These are phyloP conservation scores for Corymbia citriodora DNA, from an alignment of 441 rosid species.

Conservation along the genomic window DNA sequence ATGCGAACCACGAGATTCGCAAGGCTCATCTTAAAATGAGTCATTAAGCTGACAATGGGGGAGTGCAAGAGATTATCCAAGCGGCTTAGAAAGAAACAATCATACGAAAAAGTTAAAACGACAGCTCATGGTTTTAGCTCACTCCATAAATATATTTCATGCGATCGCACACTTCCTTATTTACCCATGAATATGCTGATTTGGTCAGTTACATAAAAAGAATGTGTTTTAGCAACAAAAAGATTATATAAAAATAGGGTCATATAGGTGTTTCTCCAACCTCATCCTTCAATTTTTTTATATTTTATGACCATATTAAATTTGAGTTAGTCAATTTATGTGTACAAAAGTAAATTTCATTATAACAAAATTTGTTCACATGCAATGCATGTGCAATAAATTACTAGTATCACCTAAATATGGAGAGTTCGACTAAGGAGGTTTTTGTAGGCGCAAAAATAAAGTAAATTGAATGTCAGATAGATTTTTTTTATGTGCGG, in stretches of 20 bases:
- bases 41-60: not conserved
- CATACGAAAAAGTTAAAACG: not conserved
- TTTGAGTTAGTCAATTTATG: not conserved
- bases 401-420: not conserved
- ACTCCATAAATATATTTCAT: not conserved
- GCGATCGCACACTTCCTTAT: not conserved
- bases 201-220: not conserved
- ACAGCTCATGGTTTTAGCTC: not conserved
- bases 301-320: too few species aligned
- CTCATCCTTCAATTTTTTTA: not conserved
- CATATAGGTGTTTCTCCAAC: not conserved
- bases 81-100: not conserved
- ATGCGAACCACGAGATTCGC: not conserved
- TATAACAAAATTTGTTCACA: rapidly evolving
- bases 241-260: not conserved
- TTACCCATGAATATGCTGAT: not conserved
- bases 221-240: too few species aligned
- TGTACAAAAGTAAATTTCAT: too few species aligned
- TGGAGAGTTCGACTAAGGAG: not conserved
- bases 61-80: not conserved
- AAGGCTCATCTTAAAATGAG: not conserved
- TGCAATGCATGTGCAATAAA: not conserved
- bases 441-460: not conserved
- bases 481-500: not conserved
- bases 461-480: not conserved